Evolutionary conservation across 179 eudicot genomes (phyloP).

Genomic region (Actinidia polygama): DNA sequence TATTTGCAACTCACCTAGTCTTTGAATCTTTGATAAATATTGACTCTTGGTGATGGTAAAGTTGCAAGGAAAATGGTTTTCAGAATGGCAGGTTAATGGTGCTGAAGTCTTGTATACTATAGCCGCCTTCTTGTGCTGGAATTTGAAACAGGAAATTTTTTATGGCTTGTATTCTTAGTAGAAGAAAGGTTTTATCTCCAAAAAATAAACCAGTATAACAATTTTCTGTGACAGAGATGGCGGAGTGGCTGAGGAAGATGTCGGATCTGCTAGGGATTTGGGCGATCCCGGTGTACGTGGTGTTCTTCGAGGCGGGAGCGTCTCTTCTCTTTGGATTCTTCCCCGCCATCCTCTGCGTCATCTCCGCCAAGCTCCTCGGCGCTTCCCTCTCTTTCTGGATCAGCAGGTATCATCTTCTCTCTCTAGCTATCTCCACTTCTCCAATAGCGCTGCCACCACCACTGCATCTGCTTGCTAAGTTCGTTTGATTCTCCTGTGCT

Average conservation of each 20-base stretch:
- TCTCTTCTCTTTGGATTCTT: slow-evolving; percentile 81
- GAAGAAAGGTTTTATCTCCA: too few relatives aligned
- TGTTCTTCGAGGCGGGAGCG: slow-evolving; percentile 92
- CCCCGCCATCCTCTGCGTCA: slow-evolving; percentile 74
- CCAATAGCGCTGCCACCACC: too few relatives aligned
- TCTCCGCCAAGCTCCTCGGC: slow-evolving; percentile 79
- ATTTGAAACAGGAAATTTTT: slow-evolving; percentile 38
- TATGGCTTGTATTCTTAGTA: too few relatives aligned
- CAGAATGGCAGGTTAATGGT: not conserved
- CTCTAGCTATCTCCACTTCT: not conserved
- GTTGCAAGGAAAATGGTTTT: not conserved
- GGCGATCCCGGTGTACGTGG: slow-evolving; percentile 85
- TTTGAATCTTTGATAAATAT: not conserved
- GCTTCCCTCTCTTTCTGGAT: slow-evolving; percentile 89
- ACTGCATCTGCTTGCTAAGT: too few relatives aligned
- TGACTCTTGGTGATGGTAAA: slow-evolving; percentile 1
- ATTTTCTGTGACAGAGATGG: too few relatives aligned
- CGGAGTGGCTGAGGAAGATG: slow-evolving; percentile 39
- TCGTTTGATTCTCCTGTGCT: too few relatives aligned
- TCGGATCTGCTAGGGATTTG: slow-evolving; percentile 69
- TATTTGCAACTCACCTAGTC: not conserved
- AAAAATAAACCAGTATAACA: too few relatives aligned
- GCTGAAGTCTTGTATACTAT: not conserved
- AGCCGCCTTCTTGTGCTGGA: too few relatives aligned
- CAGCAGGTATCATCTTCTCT: slow-evolving; percentile 52